A percentile compares a stretch with the other conserved stretches of the same genome.
phyloP scores from a whole-genome alignment of 805 yeast genomes.

The Pichia membranifaciens region DNA sequence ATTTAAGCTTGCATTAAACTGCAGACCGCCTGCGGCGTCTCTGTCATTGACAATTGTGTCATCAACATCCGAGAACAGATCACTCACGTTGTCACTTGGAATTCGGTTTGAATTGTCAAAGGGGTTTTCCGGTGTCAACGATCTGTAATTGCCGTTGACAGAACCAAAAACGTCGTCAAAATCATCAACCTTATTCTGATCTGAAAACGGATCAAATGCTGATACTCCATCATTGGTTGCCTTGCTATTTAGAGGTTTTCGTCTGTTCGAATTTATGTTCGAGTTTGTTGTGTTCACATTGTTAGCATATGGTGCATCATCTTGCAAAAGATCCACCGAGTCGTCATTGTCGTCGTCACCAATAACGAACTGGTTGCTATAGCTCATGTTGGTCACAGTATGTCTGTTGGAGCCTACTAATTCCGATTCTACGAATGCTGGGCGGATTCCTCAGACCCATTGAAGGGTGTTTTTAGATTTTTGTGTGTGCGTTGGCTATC shows the following conservation, averaged over 20 bases:
- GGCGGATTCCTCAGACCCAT: too few relatives aligned
- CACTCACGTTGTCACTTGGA: constrained; percentile 1
- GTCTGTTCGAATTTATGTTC: neutral
- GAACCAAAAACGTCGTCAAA: constrained; percentile 1
- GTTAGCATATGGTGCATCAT: constrained; percentile 6
- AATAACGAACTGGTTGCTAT: constrained; percentile 12
- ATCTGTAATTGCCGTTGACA: neutral
- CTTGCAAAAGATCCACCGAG: constrained; percentile 18
- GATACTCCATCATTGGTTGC: neutral
- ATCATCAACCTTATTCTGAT: constrained; percentile 4
- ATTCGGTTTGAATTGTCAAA: constrained; percentile 3
- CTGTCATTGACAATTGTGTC: constrained; percentile 13
- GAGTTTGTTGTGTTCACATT: neutral
- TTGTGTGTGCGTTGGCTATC: too few relatives aligned
- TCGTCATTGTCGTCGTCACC: constrained; percentile 18
- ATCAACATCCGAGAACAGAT: constrained; percentile 13
- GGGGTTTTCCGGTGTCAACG: constrained; percentile 4
- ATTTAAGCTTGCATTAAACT: constrained; percentile 7
- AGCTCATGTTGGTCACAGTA: constrained; percentile 8
- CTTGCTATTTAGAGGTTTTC: neutral
- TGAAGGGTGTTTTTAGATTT: too few relatives aligned
- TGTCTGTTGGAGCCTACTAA: too few relatives aligned
- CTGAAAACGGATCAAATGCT: constrained; percentile 16
- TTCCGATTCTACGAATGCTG: too few relatives aligned
- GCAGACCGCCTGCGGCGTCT: neutral